Evolutionary conservation across 805 yeast species (phyloP).

Genomic region (Candida xiaguanensis): DNA sequence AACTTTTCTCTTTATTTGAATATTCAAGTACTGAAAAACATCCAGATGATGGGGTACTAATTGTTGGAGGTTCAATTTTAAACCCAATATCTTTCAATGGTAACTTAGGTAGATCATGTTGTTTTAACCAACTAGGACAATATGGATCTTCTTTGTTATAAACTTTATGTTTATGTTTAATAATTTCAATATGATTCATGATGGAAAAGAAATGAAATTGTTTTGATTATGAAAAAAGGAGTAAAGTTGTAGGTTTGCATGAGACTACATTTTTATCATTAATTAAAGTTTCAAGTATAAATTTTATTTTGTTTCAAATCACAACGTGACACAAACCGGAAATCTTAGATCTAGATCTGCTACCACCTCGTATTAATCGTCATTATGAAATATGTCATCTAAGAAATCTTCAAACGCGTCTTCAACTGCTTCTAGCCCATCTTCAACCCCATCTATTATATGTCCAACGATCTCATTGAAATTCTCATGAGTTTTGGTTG

Average conservation of each 20-base stretch:
- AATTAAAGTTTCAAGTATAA: slow-evolving; percentile 1
- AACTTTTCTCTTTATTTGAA: neutral
- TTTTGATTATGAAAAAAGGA: neutral
- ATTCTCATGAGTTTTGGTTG: slow-evolving; percentile 4
- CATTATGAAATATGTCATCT: slow-evolving; percentile 11
- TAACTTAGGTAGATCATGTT: slow-evolving; percentile 2
- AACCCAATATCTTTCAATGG: neutral
- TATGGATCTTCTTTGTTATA: slow-evolving; percentile 5
- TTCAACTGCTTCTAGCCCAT: slow-evolving; percentile 16
- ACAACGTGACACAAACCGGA: neutral
- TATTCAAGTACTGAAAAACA: slow-evolving; percentile 2
- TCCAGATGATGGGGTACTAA: neutral
- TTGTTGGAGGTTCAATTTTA: neutral
- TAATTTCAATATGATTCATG: slow-evolving; percentile 3
- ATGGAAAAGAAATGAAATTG: neutral
- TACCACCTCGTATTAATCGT: neutral
- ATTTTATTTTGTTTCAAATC: slow-evolving; percentile 2
- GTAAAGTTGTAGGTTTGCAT: neutral
- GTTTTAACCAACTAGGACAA: slow-evolving; percentile 10
- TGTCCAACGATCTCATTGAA: slow-evolving; percentile 10
- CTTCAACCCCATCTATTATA: slow-evolving; percentile 15
- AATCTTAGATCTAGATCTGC: neutral
- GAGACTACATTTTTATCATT: too few relatives aligned
- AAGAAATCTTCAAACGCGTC: slow-evolving; percentile 15
- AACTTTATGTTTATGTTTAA: slow-evolving; percentile 10